Percentiles rank a stretch among this genome's conserved stretches.
These are phyloP conservation scores for Chaetomium olivaceum DNA, from an alignment of 2,329 filamentous ascomycete species.

Conservation along the genomic window DNA sequence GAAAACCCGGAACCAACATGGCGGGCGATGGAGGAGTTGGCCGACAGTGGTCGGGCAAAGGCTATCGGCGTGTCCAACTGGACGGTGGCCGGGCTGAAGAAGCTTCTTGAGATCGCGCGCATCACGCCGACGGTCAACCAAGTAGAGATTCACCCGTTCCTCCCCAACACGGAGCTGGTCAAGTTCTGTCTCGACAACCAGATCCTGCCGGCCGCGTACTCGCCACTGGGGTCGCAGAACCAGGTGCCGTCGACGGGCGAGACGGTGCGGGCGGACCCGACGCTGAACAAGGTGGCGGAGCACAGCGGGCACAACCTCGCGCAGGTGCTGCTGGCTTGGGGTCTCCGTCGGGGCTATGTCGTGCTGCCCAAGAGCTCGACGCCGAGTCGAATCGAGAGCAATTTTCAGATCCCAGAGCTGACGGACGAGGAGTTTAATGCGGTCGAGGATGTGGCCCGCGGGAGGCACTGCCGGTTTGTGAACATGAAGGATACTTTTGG, in stretches of 20 bases:
- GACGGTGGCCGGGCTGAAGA: slow-evolving; percentile 53
- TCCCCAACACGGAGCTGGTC: slow-evolving; percentile 52
- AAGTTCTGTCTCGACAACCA: slow-evolving; percentile 54
- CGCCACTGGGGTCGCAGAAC: slow-evolving; percentile 62
- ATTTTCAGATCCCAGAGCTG: slow-evolving; percentile 58
- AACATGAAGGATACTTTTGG: slow-evolving; percentile 84
- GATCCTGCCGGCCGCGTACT: slow-evolving; percentile 55
- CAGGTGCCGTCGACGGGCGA: slow-evolving; percentile 69
- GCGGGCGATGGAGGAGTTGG: slow-evolving; percentile 62
- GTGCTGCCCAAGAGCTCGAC: slow-evolving; percentile 72
- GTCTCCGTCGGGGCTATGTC: slow-evolving; percentile 63
- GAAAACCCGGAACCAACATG: slow-evolving; percentile 64
- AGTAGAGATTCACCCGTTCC: slow-evolving; percentile 51
- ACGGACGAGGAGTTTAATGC: slow-evolving; percentile 59
- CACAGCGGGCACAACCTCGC: slow-evolving; percentile 60
- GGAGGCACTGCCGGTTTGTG: slow-evolving; percentile 69
- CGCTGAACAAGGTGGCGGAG: slow-evolving; percentile 58
- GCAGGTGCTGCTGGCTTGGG: slow-evolving; percentile 66
- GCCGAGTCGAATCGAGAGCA: slow-evolving; percentile 65
- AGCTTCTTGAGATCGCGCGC: slow-evolving; percentile 50
- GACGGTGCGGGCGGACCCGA: slow-evolving; percentile 61
- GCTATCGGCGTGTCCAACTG: slow-evolving; percentile 63
- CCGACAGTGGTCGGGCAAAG: slow-evolving; percentile 53
- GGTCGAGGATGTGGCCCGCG: slow-evolving; percentile 64
- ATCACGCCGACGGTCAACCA: slow-evolving; percentile 55